Evolutionary conservation across 495 filamentous ascomycete species (phyloP), one percentile per base, ranked within the genome.

Genomic region (Trichoderma asperelloides): DNA sequence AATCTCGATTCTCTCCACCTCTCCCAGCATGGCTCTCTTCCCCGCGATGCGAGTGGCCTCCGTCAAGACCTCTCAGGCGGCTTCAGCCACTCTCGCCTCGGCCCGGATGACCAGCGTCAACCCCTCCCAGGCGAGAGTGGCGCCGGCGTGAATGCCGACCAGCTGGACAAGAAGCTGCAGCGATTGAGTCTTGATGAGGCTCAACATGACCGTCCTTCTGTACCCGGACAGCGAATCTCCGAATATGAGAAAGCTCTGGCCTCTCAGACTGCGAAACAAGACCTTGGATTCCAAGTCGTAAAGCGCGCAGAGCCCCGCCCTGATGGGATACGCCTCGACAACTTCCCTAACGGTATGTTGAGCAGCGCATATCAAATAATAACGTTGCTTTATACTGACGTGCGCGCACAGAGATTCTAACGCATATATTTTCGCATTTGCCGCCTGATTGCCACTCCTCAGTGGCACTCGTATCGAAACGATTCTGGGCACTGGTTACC

Each of bases 391-490:
- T 11, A 7, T 15, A 21, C 62, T 64, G 8, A 64, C 16, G 8
- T 6, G 21, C 5, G 23, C 43, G 6, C 13, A 11, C 73, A 97
- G 93, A 97, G 85, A 88, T 96, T 64, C 73, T 97, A 71, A 96
- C 90, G 12, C 93, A 97, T 71, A 88, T 95, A n/a, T 76, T 97
- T 2, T 96, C 93, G 39, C 90, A 97, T 78, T 78, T 97, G 45
- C 86, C 92, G 16, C 90, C 93, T 12, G 82, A 89, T 63, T 90
- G 92, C 7, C 84, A 96, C 62, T 86, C 86, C 7, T 82, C 88
- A 7, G 88, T 94, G 2, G 85, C 92, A 11, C 79, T 93, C 51
- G 93, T 97, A 21, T 96, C 92, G 37, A 87, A 87, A 71, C 90
- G 89, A 64, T 94, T 96, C 75, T 89, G 95, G 74, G 77, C 80